Percentiles rank a stretch among this genome's conserved stretches.
These are phyloP conservation scores for Shiraia sp. DNA, from an alignment of 2,329 filamentous ascomycete species.

Conservation along the genomic window DNA sequence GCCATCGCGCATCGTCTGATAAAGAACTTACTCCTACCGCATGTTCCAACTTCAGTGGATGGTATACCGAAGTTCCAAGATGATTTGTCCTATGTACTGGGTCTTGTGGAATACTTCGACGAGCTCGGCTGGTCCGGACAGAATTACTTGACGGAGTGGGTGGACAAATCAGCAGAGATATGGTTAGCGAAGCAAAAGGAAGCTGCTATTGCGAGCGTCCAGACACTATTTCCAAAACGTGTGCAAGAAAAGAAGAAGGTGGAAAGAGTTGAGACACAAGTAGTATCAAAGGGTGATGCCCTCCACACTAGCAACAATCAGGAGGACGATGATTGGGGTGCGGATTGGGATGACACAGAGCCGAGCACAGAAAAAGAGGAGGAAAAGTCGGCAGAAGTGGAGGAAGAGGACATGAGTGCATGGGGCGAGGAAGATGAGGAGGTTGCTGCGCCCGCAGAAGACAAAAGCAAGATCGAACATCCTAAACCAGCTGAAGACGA, in stretches of 20 bases:
- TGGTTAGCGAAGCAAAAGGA: conserved; percentile 88
- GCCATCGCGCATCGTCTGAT: conserved; percentile 70
- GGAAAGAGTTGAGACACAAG: conserved; percentile 82
- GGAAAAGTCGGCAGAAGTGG: conserved; percentile 24
- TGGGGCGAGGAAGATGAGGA: conserved; percentile 53
- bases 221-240: conserved; percentile 68
- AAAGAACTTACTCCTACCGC: conserved; percentile 72
- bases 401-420: conserved; percentile 55
- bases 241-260: conserved; percentile 71
- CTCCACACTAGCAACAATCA: conserved; percentile 59
- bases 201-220: conserved; percentile 73
- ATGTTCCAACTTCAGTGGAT: conserved; percentile 74
- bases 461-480: conserved; percentile 41
- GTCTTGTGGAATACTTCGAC: conserved; percentile 67
- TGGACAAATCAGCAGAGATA: conserved; percentile 74
- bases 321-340: conserved; percentile 71
- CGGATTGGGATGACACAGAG: conserved; percentile 72
- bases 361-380: conserved; percentile 11
- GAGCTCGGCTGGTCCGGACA: conserved; percentile 65
- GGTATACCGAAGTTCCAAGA: conserved; percentile 73
- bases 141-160: conserved; percentile 74
- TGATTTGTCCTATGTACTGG: conserved; percentile 65
- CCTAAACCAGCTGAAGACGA: conserved; percentile 36
- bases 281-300: conserved; percentile 71
- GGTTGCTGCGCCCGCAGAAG: conserved; percentile 18